These are phyloP conservation scores for Ustilago bromivora DNA, from an alignment of 1,284 basidiomycete species.

Conservation along the genomic window DNA sequence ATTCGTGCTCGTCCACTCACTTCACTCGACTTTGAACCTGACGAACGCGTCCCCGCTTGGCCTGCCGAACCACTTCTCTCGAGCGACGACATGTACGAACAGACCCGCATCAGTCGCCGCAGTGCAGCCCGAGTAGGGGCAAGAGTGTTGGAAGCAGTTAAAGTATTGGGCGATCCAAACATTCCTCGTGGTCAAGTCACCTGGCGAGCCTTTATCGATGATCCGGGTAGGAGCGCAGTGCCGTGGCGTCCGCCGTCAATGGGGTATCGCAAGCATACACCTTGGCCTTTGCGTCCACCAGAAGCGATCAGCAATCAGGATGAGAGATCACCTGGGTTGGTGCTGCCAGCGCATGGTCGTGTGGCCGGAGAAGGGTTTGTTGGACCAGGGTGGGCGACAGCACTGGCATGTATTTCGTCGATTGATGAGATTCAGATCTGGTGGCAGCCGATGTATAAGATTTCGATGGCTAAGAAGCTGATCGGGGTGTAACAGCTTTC, in stretches of 20 bases:
- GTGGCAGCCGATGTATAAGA: constrained; percentile 58
- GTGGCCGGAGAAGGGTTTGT: constrained; percentile 55
- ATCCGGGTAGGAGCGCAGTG: constrained; percentile 40
- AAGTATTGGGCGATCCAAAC: constrained; percentile 57
- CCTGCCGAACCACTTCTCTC: constrained; percentile 49
- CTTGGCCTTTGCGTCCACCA: constrained; percentile 42
- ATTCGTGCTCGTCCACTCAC: constrained; percentile 51
- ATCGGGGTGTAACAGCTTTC: constrained; percentile 25
- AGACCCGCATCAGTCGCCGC: constrained; percentile 40
- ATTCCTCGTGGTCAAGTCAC: constrained; percentile 55
- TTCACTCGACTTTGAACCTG: constrained; percentile 49
- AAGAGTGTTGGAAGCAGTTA: constrained; percentile 53
- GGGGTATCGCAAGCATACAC: constrained; percentile 42
- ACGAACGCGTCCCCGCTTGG: constrained; percentile 37
- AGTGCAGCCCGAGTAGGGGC: constrained; percentile 38
- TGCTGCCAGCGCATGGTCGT: constrained; percentile 49
- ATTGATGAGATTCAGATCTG: constrained; percentile 58
- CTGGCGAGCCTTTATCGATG: constrained; percentile 56
- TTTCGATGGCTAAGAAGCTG: constrained; percentile 51
- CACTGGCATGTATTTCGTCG: constrained; percentile 42
- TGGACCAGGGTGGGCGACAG: constrained; percentile 45
- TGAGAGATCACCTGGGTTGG: constrained; percentile 43
- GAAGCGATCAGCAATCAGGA: constrained; percentile 23
- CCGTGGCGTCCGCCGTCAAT: constrained; percentile 42
- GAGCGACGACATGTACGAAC: constrained; percentile 48